A percentile compares a stretch with the other conserved stretches of the same genome.
These are phyloP conservation scores for Russula abietina DNA, from an alignment of 768 basidiomycete genomes.

Conservation along the genomic window DNA sequence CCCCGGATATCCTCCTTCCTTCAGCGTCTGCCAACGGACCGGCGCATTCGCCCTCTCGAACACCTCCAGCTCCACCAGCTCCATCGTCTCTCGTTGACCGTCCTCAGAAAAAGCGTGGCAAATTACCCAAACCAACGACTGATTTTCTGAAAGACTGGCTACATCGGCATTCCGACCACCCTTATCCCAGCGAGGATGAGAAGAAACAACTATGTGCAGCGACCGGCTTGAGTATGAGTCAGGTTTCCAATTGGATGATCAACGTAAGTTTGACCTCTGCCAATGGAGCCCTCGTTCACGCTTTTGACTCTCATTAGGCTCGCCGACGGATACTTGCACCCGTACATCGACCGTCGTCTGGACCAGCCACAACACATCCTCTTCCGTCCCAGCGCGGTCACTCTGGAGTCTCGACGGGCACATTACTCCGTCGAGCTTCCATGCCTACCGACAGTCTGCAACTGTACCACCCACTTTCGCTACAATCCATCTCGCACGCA, in stretches of 20 bases:
- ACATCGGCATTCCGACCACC: slow-evolving; percentile 82
- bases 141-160: slow-evolving; percentile 87
- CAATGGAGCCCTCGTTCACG: slow-evolving; percentile 23
- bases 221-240: slow-evolving; percentile 81
- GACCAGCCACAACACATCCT: slow-evolving; percentile 72
- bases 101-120: slow-evolving; percentile 76
- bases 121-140: slow-evolving; percentile 85
- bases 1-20: slow-evolving; percentile 45
- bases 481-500: slow-evolving; percentile 45
- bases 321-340: slow-evolving; percentile 79
- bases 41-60: slow-evolving; percentile 49
- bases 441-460: slow-evolving; percentile 68
- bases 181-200: slow-evolving; percentile 83
- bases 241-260: slow-evolving; percentile 93
- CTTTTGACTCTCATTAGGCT: slow-evolving; percentile 42
- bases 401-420: slow-evolving; percentile 23
- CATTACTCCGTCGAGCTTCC: slow-evolving; percentile 48
- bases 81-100: slow-evolving; percentile 62
- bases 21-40: slow-evolving; percentile 36
- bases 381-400: slow-evolving; percentile 40
- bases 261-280: slow-evolving; percentile 45
- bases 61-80: slow-evolving; percentile 35
- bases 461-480: slow-evolving; percentile 73
- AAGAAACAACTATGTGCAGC: slow-evolving; percentile 85
- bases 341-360: slow-evolving; percentile 67